These are phyloP conservation scores for Populus hybrid DNA, from an alignment of 441 rosid species.

Conservation along the genomic window DNA sequence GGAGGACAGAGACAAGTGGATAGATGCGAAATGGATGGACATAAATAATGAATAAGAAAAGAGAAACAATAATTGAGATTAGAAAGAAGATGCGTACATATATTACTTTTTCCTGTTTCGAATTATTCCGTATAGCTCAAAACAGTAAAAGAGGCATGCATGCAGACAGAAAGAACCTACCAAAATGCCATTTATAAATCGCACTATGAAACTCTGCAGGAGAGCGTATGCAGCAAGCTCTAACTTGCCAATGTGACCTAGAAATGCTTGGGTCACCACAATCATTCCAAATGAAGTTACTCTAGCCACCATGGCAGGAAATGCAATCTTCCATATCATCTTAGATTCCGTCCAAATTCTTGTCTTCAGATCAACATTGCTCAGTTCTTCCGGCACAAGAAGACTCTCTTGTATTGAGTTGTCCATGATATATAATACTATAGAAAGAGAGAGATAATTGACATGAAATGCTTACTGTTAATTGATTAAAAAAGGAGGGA, in stretches of 20 bases:
- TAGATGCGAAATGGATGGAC: no score
- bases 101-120: no score
- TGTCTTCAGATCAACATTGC: constrained; percentile 7
- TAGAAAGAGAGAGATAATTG: background rate
- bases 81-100: no score
- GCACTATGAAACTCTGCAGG: constrained; percentile 29
- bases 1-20: no score
- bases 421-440: constrained; percentile 9
- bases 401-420: constrained; percentile 26
- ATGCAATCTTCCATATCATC: constrained; percentile 41
- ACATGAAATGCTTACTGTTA: no score
- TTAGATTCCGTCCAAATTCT: constrained; percentile 50
- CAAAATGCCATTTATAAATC: constrained; percentile 40
- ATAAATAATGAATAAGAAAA: no score
- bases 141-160: no score
- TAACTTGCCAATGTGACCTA: constrained; percentile 38
- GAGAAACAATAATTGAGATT: no score
- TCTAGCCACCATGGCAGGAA: constrained; percentile 36
- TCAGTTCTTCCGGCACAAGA: constrained; percentile 5
- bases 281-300: constrained; percentile 30
- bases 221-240: constrained; percentile 46
- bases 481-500: no score
- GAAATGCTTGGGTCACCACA: constrained; percentile 36
- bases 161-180: constrained; percentile 20
- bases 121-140: no score